Percentiles rank a stretch among this genome's conserved stretches.
phyloP scores from a whole-genome alignment of 2,329 filamentous ascomycete genomes.

The Salinomyces thailandicus region DNA sequence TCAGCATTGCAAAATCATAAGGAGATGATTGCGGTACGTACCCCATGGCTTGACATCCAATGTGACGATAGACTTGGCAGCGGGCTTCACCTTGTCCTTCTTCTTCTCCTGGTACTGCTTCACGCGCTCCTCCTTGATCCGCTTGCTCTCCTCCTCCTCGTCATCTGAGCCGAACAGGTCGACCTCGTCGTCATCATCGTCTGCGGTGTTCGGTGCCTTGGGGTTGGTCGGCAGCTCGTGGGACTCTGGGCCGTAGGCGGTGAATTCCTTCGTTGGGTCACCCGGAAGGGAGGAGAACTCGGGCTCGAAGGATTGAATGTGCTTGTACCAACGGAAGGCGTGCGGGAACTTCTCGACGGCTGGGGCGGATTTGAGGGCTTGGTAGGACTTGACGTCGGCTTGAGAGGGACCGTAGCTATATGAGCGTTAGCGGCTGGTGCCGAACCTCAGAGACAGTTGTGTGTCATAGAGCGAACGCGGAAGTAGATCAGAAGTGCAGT shows the following conservation, averaged over 20 bases:
- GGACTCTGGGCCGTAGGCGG: conserved; percentile 80
- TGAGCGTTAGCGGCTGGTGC: conserved; percentile 10
- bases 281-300: conserved; percentile 87
- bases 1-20: too few species aligned
- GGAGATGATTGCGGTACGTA: conserved; percentile 40
- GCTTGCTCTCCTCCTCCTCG: conserved; percentile 85
- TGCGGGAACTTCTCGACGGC: conserved; percentile 81
- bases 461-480: conserved; percentile 1
- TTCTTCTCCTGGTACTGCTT: conserved; percentile 83
- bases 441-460: background rate
- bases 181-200: conserved; percentile 66
- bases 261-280: conserved; percentile 80
- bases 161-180: conserved; percentile 90
- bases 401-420: conserved; percentile 62
- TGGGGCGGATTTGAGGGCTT: conserved; percentile 68
- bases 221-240: conserved; percentile 71
- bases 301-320: conserved; percentile 84
- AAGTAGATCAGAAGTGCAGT: conserved; percentile 61
- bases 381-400: conserved; percentile 93
- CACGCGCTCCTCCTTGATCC: conserved; percentile 77
- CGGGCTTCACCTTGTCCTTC: conserved; percentile 81
- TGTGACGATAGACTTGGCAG: conserved; percentile 92
- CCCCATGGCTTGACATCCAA: conserved; percentile 98
- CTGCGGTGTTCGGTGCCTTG: conserved; percentile 52
- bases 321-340: conserved; percentile 97